phyloP scores from a whole-genome alignment of 2,329 filamentous ascomycete genomes.

The Aaosphaeria arxii region DNA sequence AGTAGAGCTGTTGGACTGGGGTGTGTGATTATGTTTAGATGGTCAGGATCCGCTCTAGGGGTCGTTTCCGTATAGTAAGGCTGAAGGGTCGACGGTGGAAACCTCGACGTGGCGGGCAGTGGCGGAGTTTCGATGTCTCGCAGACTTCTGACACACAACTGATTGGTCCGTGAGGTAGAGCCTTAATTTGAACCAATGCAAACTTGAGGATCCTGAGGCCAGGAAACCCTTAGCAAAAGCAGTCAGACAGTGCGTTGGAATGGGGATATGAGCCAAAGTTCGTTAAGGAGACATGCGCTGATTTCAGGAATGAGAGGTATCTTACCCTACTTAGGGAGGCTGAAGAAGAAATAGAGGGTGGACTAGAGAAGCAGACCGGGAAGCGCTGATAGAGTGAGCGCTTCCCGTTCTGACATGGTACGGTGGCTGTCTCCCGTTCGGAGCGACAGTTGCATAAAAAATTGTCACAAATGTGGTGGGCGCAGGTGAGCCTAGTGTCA shows the following conservation, averaged over 20 bases:
- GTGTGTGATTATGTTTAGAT: conserved; percentile 1
- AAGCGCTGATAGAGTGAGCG: conserved; percentile 13
- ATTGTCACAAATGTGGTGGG: background rate
- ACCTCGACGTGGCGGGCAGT: conserved; percentile 29
- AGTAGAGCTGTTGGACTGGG: conserved; percentile 29
- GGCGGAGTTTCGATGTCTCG: conserved; percentile 36
- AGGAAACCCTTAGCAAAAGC: background rate
- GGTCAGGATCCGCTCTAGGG: conserved; percentile 22
- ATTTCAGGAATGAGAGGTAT: too few relatives aligned
- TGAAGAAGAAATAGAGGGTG: background rate
- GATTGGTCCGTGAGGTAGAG: conserved; percentile 26
- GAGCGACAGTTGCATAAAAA: background rate
- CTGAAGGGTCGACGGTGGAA: conserved; percentile 26
- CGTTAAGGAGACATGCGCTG: background rate
- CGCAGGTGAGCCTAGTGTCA: conserved; percentile 28
- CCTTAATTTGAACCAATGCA: conserved; percentile 21
- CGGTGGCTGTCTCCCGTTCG: background rate
- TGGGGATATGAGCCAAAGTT: background rate
- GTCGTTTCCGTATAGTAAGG: conserved; percentile 32
- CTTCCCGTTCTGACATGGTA: background rate
- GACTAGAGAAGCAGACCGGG: background rate
- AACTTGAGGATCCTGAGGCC: conserved; percentile 1
- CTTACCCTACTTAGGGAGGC: background rate
- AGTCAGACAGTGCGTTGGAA: background rate
- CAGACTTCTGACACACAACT: conserved; percentile 19